phyloP scores from a whole-genome alignment of 2,329 filamentous ascomycete species.

The Dactylellina haptotyla region DNA sequence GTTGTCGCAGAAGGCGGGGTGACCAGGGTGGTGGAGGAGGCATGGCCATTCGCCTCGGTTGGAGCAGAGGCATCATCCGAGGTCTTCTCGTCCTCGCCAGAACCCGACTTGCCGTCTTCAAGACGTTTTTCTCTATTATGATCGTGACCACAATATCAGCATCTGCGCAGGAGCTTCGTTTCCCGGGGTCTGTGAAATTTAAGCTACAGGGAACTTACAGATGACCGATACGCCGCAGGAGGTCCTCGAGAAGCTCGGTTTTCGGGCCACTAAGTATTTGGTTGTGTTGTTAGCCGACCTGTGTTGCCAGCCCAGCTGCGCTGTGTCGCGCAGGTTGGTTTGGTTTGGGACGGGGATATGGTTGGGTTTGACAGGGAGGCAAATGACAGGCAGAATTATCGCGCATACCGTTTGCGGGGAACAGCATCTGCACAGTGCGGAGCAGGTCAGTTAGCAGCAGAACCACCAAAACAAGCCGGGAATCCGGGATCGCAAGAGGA shows the following conservation, averaged over 20 bases:
- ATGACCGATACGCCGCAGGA: constrained; percentile 85
- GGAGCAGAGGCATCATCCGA: constrained; percentile 58
- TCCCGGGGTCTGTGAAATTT: background rate
- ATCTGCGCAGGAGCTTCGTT: constrained; percentile 69
- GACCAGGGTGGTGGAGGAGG: constrained; percentile 56
- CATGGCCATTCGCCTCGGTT: constrained; percentile 58
- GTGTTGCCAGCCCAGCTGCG: constrained; percentile 13
- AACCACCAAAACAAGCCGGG: constrained; percentile 7
- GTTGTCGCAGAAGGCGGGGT: constrained; percentile 45
- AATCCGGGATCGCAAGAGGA: background rate
- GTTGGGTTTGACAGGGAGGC: constrained; percentile 24
- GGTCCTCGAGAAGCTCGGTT: constrained; percentile 85
- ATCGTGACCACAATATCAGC: constrained; percentile 72
- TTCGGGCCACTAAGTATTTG: constrained; percentile 86
- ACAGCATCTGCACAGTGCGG: constrained; percentile 44
- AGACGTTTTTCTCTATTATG: constrained; percentile 56
- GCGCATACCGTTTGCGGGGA: constrained; percentile 55
- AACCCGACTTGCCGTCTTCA: constrained; percentile 40
- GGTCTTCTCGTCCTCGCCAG: constrained; percentile 58
- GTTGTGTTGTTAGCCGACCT: constrained; percentile 50
- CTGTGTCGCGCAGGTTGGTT: background rate
- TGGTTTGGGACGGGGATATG: background rate
- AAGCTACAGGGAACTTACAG: constrained; percentile 61
- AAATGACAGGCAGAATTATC: constrained; percentile 34
- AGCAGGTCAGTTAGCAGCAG: constrained; percentile 34